A percentile compares a stretch with the other conserved stretches of the same genome.
These are phyloP conservation scores for Auriscalpium microsporum DNA, from an alignment of 768 basidiomycete genomes.

Conservation along the genomic window DNA sequence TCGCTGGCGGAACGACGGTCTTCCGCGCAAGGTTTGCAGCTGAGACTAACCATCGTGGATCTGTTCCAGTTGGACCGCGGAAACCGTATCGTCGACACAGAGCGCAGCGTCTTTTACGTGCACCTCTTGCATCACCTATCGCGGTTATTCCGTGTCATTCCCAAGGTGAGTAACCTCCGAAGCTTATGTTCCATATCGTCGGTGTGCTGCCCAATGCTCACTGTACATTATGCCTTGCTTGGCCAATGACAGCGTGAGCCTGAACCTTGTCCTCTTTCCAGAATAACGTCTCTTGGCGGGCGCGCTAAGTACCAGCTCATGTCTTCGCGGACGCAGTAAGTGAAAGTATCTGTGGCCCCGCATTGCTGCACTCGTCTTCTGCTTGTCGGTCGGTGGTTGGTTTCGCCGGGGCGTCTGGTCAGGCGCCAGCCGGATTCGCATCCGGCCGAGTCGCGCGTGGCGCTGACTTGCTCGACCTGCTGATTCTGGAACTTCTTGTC, in stretches of 20 bases:
- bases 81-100: background rate
- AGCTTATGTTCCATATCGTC: background rate
- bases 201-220: background rate
- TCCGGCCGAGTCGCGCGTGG: background rate
- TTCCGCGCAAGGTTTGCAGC: too few relatives aligned
- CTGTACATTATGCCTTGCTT: background rate
- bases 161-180: background rate
- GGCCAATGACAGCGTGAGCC: background rate
- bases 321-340: background rate
- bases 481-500: background rate
- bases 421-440: background rate
- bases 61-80: too few relatives aligned
- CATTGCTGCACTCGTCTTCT: background rate
- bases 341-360: background rate
- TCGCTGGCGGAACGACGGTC: too few relatives aligned
- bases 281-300: background rate
- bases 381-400: background rate
- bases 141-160: background rate
- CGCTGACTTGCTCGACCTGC: background rate
- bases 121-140: background rate
- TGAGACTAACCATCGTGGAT: too few relatives aligned
- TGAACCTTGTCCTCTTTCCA: conserved; percentile 3
- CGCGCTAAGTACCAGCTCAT: background rate
- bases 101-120: background rate
- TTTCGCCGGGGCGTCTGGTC: background rate